These are phyloP conservation scores for Cryphonectria carpinicola DNA, from an alignment of 2,329 filamentous ascomycete genomes.

Conservation along the genomic window DNA sequence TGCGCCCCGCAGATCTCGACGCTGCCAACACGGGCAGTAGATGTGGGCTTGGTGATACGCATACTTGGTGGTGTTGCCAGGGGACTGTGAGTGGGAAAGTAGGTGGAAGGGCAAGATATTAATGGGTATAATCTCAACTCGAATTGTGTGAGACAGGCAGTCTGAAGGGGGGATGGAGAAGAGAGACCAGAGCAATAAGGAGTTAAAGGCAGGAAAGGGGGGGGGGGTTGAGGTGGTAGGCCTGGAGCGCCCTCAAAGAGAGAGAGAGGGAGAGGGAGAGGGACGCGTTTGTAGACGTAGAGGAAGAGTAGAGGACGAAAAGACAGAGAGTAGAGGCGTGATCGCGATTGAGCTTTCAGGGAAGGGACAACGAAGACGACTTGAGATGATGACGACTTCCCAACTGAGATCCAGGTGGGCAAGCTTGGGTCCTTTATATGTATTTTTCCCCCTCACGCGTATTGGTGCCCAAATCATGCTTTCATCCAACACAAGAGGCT, in stretches of 20 bases:
- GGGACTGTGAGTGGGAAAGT: neutral
- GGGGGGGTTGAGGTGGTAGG: too few species aligned
- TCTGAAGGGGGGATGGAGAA: too few species aligned
- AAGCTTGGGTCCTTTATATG: neutral
- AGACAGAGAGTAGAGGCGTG: neutral
- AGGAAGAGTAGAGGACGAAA: neutral
- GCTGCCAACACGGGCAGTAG: slow-evolving; percentile 16
- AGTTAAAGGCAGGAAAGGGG: neutral
- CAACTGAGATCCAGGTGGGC: neutral
- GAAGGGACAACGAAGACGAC: neutral
- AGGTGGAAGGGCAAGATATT: neutral
- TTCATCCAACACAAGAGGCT: too few species aligned
- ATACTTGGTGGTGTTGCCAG: neutral
- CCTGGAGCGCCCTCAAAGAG: too few species aligned
- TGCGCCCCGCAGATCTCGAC: slow-evolving; percentile 27
- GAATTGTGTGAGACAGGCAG: neutral
- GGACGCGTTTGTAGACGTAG: neutral
- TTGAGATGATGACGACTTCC: neutral
- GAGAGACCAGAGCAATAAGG: too few species aligned
- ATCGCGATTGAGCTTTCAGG: neutral
- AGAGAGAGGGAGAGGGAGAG: too few species aligned
- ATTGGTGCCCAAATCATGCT: neutral
- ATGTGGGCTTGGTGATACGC: slow-evolving; percentile 18
- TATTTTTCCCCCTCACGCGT: neutral
- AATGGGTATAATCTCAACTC: neutral